A percentile compares a stretch with the other conserved stretches of the same genome.
Evolutionary conservation across 2,329 filamentous ascomycete species (phyloP).

Genomic region (Claviceps purpurea): DNA sequence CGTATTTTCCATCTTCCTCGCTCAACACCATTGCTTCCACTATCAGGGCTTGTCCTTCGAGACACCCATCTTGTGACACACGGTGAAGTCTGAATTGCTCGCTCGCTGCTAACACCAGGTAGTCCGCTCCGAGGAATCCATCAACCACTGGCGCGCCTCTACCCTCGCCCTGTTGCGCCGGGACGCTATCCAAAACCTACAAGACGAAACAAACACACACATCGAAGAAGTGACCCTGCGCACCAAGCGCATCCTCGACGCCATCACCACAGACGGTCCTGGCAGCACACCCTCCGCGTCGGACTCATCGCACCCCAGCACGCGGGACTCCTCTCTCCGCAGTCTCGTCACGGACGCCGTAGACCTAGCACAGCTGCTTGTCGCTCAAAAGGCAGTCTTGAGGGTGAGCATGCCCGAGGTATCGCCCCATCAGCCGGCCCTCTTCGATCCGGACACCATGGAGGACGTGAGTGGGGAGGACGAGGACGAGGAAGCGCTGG

Average conservation of each 20-base stretch:
- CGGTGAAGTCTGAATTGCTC: no score
- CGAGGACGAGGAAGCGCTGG: conserved; percentile 43
- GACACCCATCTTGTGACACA: no score
- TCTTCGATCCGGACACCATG: conserved; percentile 48
- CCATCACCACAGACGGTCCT: conserved; percentile 27
- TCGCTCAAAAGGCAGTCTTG: conserved; percentile 46
- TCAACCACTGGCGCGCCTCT: conserved; percentile 55
- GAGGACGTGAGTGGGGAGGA: conserved; percentile 52
- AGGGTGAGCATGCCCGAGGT: conserved; percentile 41
- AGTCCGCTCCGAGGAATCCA: conserved; percentile 33
- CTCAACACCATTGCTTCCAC: background rate
- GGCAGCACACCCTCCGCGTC: conserved; percentile 8
- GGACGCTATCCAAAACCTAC: conserved; percentile 33
- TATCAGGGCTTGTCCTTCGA: no score
- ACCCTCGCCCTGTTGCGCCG: conserved; percentile 47
- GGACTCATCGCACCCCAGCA: conserved; percentile 21
- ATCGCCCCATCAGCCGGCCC: conserved; percentile 35
- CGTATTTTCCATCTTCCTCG: background rate
- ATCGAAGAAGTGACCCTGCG: conserved; percentile 30
- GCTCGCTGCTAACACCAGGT: no score
- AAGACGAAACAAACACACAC: conserved; percentile 29
- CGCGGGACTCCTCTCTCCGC: conserved; percentile 39
- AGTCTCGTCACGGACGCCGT: conserved; percentile 39
- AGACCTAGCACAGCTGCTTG: conserved; percentile 41
- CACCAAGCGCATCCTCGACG: conserved; percentile 35